Evolutionary conservation across 2,329 filamentous ascomycete species (phyloP).

Genomic region (Aschersonia sp.): DNA sequence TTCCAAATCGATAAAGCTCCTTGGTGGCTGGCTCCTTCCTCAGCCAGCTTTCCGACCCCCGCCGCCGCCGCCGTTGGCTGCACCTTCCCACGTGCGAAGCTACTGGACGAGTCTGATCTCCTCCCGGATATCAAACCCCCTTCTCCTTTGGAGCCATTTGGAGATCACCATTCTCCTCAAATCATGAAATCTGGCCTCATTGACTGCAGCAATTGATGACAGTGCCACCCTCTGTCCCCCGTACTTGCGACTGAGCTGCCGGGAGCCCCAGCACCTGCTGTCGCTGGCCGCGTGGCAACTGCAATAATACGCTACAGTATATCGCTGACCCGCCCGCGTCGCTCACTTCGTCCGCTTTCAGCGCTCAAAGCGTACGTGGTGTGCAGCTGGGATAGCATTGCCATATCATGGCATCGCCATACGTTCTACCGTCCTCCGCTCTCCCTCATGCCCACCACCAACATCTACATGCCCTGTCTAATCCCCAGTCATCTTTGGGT

Average conservation of each 20-base stretch:
- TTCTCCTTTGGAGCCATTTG: background rate
- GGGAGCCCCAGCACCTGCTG: too few relatives aligned
- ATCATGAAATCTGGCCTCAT: too few relatives aligned
- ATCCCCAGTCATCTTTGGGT: conserved; percentile 23
- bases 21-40: background rate
- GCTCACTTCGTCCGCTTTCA: conserved; percentile 4
- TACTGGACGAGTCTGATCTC: background rate
- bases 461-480: conserved; percentile 23
- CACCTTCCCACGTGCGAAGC: background rate
- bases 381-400: background rate
- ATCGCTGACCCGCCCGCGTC: background rate
- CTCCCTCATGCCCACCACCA: conserved; percentile 32
- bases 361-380: background rate
- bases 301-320: too few relatives aligned
- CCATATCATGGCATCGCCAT: conserved; percentile 32
- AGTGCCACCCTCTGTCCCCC: too few relatives aligned
- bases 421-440: conserved; percentile 35
- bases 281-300: too few relatives aligned
- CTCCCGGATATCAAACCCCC: too few relatives aligned
- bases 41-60: background rate
- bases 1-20: background rate
- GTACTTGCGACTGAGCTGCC: too few relatives aligned
- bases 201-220: too few relatives aligned
- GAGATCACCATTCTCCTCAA: too few relatives aligned
- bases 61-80: too few relatives aligned